Percentiles rank a stretch among this genome's conserved stretches.
phyloP scores from a whole-genome alignment of 2,329 filamentous ascomycete species.

The Tolypocladium inflatum region DNA sequence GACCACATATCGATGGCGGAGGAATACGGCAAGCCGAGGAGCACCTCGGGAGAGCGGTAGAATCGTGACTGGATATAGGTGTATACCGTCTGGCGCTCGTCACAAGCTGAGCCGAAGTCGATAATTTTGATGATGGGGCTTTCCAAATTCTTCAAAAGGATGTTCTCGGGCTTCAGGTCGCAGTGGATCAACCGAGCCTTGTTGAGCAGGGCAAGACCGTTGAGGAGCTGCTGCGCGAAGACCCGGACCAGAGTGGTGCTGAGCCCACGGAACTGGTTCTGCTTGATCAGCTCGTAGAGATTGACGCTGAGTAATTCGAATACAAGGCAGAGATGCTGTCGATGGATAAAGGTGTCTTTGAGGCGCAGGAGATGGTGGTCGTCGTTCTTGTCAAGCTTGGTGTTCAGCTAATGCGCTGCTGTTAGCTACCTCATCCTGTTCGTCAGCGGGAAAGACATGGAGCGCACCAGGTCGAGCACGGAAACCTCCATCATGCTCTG shows the following conservation, averaged over 20 bases:
- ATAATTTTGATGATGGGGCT: slow-evolving; percentile 99
- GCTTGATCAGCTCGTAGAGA: slow-evolving; percentile 96
- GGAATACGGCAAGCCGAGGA: slow-evolving; percentile 92
- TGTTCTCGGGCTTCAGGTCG: slow-evolving; percentile 97
- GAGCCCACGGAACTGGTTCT: slow-evolving; percentile 95
- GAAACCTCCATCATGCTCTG: slow-evolving; percentile 99
- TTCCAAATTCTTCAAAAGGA: slow-evolving; percentile 92
- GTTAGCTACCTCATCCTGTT: slow-evolving; percentile 13
- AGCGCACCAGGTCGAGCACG: slow-evolving; percentile 76
- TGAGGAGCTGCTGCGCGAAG: slow-evolving; percentile 93
- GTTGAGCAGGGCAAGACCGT: slow-evolving; percentile 83
- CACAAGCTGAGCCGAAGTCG: slow-evolving; percentile 96
- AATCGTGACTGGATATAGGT: slow-evolving; percentile 98
- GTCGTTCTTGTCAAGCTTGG: slow-evolving; percentile 97
- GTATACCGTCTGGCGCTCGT: slow-evolving; percentile 96
- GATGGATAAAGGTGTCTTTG: slow-evolving; percentile 97
- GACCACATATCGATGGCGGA: slow-evolving; percentile 99
- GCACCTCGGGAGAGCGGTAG: slow-evolving; percentile 91
- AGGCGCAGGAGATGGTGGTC: slow-evolving; percentile 91
- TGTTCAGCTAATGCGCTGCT: slow-evolving; percentile 61
- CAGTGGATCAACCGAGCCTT: slow-evolving; percentile 97
- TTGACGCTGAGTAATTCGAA: slow-evolving; percentile 97
- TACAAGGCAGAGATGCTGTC: slow-evolving; percentile 91
- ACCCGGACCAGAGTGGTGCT: slow-evolving; percentile 96
- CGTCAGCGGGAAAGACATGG: background rate